phyloP scores from a whole-genome alignment of 2,329 filamentous ascomycete species.

The Trichoderma sp. region DNA sequence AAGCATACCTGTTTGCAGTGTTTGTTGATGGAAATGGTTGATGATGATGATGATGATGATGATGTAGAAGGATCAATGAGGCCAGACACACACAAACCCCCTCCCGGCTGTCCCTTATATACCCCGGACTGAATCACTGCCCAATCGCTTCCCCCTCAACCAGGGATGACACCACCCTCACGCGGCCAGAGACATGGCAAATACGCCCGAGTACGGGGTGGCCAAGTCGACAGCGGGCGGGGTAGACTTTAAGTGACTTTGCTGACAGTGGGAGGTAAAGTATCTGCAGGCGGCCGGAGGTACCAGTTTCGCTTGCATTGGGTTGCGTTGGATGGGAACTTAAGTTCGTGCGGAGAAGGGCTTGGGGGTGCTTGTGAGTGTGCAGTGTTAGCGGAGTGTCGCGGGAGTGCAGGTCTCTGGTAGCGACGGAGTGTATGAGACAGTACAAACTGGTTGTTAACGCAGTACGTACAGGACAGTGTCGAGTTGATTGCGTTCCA shows the following conservation, averaged over 20 bases:
- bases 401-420: neutral
- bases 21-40: neutral
- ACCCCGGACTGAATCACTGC: neutral
- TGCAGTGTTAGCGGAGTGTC: neutral
- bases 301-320: neutral
- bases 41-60: neutral
- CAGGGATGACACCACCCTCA: constrained; percentile 19
- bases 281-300: neutral
- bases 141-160: neutral
- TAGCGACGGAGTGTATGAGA: neutral
- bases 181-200: constrained; percentile 6
- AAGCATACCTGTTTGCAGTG: neutral
- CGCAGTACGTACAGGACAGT: neutral
- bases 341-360: neutral
- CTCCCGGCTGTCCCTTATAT: neutral
- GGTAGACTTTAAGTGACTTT: neutral
- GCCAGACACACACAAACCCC: neutral
- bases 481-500: neutral
- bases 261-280: neutral
- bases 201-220: neutral
- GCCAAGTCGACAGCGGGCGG: constrained; percentile 4
- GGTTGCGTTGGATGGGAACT: neutral
- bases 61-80: neutral
- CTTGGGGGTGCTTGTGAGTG: neutral
- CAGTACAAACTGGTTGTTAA: neutral